phyloP scores from a whole-genome alignment of 73 alveolate species.

The Tetrahymena elliotti region DNA sequence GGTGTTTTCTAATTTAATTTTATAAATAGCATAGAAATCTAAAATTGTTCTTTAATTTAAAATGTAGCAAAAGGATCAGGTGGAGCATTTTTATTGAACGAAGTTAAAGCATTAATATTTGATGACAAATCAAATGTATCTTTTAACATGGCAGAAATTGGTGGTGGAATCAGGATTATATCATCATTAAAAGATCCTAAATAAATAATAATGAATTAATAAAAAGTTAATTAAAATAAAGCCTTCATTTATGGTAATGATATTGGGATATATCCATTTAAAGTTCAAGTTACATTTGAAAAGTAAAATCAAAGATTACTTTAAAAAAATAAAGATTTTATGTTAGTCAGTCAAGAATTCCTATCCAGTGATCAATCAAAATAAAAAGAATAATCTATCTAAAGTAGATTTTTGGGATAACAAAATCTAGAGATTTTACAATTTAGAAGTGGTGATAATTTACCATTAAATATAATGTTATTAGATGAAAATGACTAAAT shows the following conservation, averaged over 20 bases:
- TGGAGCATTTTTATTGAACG: neutral
- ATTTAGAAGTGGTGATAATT: neutral
- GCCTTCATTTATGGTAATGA: neutral
- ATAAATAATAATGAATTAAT: too few species aligned
- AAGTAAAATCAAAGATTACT: neutral
- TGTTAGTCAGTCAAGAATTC: too few species aligned
- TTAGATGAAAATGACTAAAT: neutral
- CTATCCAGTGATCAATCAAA: too few species aligned
- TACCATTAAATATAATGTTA: neutral
- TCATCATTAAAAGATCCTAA: neutral
- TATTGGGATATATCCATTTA: neutral
- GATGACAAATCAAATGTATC: neutral
- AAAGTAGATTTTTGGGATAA: neutral
- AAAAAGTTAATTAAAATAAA: too few species aligned
- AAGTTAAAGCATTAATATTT: neutral
- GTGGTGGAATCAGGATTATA: neutral
- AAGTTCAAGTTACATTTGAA: too few species aligned
- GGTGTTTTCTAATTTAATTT: neutral
- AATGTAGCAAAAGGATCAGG: neutral
- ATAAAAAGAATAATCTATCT: too few species aligned
- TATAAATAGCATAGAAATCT: too few species aligned
- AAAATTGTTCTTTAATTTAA: neutral
- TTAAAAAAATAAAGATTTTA: too few species aligned
- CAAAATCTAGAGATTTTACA: neutral
- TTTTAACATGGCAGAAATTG: neutral